phyloP scores from a whole-genome alignment of 768 basidiomycete genomes.

The Strobilomyces dryophilus region DNA sequence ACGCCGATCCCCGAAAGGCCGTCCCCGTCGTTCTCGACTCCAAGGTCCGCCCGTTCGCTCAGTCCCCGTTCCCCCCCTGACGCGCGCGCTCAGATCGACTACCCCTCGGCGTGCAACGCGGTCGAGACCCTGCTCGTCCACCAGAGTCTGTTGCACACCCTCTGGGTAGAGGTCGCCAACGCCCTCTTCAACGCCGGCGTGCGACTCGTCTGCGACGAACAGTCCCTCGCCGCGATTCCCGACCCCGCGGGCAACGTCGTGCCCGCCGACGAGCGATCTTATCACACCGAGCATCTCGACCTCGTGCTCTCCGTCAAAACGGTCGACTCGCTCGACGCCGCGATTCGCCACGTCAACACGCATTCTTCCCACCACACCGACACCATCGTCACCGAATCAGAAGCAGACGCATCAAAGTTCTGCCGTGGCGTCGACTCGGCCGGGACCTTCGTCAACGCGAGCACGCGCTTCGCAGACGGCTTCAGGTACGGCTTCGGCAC shows the following conservation, averaged over 20 bases:
- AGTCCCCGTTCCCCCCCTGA: neutral
- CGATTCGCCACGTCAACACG: slow-evolving; percentile 85
- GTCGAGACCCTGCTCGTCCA: slow-evolving; percentile 89
- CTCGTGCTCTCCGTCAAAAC: slow-evolving; percentile 78
- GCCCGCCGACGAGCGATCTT: slow-evolving; percentile 58
- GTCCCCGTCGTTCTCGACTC: slow-evolving; percentile 81
- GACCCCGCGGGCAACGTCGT: slow-evolving; percentile 45
- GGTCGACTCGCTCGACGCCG: slow-evolving; percentile 65
- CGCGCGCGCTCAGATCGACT: slow-evolving; percentile 59
- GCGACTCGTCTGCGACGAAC: slow-evolving; percentile 72
- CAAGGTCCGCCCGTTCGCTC: slow-evolving; percentile 53
- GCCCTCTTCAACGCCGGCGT: slow-evolving; percentile 69
- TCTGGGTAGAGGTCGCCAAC: slow-evolving; percentile 80
- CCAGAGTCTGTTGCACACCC: slow-evolving; percentile 56
- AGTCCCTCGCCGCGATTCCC: slow-evolving; percentile 55
- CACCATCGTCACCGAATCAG: slow-evolving; percentile 80
- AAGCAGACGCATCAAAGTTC: slow-evolving; percentile 63
- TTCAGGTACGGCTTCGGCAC: slow-evolving; percentile 97
- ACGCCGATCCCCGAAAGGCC: slow-evolving; percentile 76
- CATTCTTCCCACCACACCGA: slow-evolving; percentile 98
- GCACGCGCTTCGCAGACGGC: slow-evolving; percentile 94
- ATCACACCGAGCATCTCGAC: slow-evolving; percentile 84
- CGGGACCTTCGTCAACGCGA: slow-evolving; percentile 91
- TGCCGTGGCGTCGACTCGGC: slow-evolving; percentile 88
- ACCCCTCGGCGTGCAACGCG: slow-evolving; percentile 95